Conservation (phyloP, 257 asterid species). For the Echites panduratus region DNA sequence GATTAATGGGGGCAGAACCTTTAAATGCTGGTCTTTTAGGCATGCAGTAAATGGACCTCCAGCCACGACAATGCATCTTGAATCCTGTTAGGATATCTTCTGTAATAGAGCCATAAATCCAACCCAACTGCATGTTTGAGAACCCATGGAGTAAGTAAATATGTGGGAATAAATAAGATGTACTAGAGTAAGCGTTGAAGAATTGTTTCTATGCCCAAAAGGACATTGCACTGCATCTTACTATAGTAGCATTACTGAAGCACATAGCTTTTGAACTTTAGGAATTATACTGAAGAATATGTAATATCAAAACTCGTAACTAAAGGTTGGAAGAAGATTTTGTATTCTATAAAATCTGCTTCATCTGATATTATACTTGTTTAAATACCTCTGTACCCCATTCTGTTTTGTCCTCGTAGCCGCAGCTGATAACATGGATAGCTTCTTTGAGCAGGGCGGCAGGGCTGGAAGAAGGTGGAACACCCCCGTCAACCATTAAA, state of each 20-base stretch:
- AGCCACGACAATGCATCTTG: constrained; percentile 97
- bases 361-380: background rate
- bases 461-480: constrained; percentile 97
- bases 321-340: background rate
- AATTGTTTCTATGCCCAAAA: background rate
- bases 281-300: background rate
- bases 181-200: background rate
- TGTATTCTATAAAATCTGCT: background rate
- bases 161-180: background rate
- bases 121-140: constrained; percentile 64
- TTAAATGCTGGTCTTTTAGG: constrained; percentile 78
- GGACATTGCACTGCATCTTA: background rate
- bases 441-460: constrained; percentile 94
- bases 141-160: constrained; percentile 9
- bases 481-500: constrained; percentile 89
- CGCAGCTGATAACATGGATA: constrained; percentile 94
- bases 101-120: constrained; percentile 95
- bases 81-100: constrained; percentile 93
- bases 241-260: background rate
- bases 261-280: background rate
- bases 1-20: constrained; percentile 90
- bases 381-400: constrained; percentile 84
- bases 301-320: background rate
- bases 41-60: constrained; percentile 93
- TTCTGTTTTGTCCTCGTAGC: constrained; percentile 96